phyloP scores from a whole-genome alignment of 2,329 filamentous ascomycete species.

The Stenocarpella maydis region DNA sequence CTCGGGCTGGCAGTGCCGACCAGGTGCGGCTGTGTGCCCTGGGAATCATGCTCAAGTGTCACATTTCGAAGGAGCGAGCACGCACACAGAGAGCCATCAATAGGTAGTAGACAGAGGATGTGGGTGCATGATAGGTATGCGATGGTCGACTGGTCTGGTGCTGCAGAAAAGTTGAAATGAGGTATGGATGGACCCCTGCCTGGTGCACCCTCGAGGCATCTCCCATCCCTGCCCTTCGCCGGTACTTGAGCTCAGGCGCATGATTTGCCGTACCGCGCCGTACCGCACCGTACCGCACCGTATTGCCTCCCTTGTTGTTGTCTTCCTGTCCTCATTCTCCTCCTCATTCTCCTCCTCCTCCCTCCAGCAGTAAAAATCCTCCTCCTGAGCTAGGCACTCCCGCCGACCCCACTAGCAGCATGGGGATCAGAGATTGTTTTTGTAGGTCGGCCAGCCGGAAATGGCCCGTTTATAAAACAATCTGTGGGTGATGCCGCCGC shows the following conservation, averaged over 20 bases:
- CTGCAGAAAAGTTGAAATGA: slow-evolving; percentile 34
- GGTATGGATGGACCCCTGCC: slow-evolving; percentile 29
- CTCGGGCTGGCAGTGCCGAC: background rate
- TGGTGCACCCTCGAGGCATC: slow-evolving; percentile 16
- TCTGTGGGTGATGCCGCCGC: background rate
- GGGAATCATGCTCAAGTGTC: slow-evolving; percentile 12
- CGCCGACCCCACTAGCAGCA: slow-evolving; percentile 2
- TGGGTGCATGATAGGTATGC: too few species aligned
- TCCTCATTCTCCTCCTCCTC: background rate
- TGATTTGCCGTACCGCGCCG: background rate
- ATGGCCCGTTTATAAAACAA: slow-evolving; percentile 2
- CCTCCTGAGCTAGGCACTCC: slow-evolving; percentile 21
- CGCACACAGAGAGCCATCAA: too few species aligned
- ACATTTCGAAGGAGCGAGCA: too few species aligned
- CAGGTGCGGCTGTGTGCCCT: background rate
- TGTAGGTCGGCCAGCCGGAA: slow-evolving; percentile 1
- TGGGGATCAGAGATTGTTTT: slow-evolving; percentile 12
- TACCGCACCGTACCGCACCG: slow-evolving; percentile 4
- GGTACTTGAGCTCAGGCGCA: slow-evolving; percentile 25
- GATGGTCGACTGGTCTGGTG: background rate
- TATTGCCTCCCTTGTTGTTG: background rate
- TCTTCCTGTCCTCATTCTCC: background rate
- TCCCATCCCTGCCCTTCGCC: slow-evolving; percentile 29
- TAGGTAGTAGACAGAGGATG: slow-evolving; percentile 14
- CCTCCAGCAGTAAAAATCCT: background rate